phyloP scores from a whole-genome alignment of 1,284 basidiomycete species.

The Agaricales sp. region DNA sequence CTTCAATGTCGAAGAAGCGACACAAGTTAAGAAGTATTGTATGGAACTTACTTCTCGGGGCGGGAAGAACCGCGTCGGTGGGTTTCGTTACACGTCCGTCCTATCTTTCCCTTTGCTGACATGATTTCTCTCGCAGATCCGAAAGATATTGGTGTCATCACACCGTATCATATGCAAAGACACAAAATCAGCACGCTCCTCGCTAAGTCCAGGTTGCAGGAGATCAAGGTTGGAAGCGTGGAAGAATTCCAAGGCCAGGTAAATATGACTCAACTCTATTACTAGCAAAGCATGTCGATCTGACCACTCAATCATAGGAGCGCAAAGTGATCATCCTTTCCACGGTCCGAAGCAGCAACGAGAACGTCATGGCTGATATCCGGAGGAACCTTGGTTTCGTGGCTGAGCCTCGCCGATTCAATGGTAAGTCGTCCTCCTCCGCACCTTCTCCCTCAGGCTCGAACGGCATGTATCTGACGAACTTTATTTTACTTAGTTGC shows the following conservation, averaged over 20 bases:
- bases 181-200: constrained; percentile 32
- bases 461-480: too few relatives aligned
- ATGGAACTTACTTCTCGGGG: constrained; percentile 19
- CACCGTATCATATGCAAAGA: constrained; percentile 52
- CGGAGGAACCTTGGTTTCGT: constrained; percentile 53
- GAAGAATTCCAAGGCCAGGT: constrained; percentile 64
- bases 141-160: constrained; percentile 48
- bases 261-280: constrained; percentile 9
- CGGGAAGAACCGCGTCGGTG: constrained; percentile 29
- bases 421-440: constrained; percentile 30
- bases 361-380: constrained; percentile 48
- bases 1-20: constrained; percentile 50
- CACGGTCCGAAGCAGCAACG: constrained; percentile 48
- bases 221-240: constrained; percentile 50
- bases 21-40: constrained; percentile 43
- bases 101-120: background rate
- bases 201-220: constrained; percentile 18
- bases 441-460: background rate
- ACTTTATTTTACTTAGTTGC: constrained; percentile 28
- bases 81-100: constrained; percentile 13
- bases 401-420: constrained; percentile 50
- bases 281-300: background rate
- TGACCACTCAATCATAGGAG: constrained; percentile 36
- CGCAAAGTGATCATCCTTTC: constrained; percentile 56
- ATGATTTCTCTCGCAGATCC: constrained; percentile 17